A percentile compares a stretch with the other conserved stretches of the same genome.
phyloP scores from a whole-genome alignment of 768 basidiomycete species.

The Podaxis mareebaensis region DNA sequence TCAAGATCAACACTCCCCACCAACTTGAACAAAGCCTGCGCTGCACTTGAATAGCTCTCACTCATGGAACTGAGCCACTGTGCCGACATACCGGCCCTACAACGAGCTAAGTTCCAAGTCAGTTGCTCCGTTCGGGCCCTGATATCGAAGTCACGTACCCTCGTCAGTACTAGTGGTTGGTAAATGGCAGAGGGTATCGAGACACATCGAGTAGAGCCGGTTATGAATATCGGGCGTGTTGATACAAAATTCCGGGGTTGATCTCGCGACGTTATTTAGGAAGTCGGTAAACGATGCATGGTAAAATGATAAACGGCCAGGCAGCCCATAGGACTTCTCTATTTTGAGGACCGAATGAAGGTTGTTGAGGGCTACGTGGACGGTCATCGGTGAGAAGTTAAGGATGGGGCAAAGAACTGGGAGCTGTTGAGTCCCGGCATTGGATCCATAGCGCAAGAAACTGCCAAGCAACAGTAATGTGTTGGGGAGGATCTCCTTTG shows the following conservation, averaged over 20 bases:
- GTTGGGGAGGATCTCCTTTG: neutral
- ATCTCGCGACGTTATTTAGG: neutral
- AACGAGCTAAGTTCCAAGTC: neutral
- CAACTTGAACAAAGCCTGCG: too few species aligned
- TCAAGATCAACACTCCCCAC: too few species aligned
- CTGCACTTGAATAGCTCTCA: too few species aligned
- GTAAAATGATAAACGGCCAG: neutral
- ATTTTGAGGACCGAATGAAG: neutral
- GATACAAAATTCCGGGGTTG: neutral
- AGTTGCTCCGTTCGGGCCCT: neutral
- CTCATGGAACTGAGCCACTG: too few species aligned
- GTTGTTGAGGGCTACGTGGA: neutral
- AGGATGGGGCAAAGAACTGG: neutral
- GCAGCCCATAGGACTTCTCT: neutral
- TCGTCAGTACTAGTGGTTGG: neutral
- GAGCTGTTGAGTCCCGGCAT: fast-evolving
- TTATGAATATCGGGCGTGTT: neutral
- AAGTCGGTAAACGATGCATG: neutral
- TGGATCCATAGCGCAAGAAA: neutral
- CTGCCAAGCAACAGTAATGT: neutral
- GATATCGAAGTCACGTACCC: neutral
- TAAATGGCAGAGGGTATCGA: neutral
- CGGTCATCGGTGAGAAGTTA: neutral
- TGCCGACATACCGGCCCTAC: too few species aligned
- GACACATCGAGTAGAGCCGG: neutral